A percentile compares a stretch with the other conserved stretches of the same genome.
Evolutionary conservation across 1,284 basidiomycete species (phyloP).

Genomic region (Naganishia sp.): DNA sequence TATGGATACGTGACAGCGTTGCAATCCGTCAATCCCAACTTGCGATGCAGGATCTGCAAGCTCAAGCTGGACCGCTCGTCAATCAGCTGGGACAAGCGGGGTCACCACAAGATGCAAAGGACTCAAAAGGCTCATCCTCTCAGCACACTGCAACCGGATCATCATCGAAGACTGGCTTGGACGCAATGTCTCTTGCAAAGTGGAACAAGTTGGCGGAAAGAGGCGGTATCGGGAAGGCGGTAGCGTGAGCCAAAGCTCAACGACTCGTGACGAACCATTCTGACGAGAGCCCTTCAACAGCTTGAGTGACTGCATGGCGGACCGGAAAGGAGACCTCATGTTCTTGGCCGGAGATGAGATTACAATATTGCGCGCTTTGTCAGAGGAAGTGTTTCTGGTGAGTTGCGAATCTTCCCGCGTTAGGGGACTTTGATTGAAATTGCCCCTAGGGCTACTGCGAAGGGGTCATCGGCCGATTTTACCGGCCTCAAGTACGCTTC

Average conservation of each 20-base stretch:
- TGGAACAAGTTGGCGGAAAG: constrained; percentile 32
- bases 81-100: too few species aligned
- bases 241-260: constrained; percentile 24
- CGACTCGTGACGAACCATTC: too few species aligned
- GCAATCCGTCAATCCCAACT: too few species aligned
- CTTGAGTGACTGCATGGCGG: constrained; percentile 25
- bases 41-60: too few species aligned
- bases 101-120: too few species aligned
- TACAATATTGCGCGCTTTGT: constrained; percentile 24
- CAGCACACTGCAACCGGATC: too few species aligned
- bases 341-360: constrained; percentile 33
- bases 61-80: too few species aligned
- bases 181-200: constrained; percentile 28
- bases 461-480: constrained; percentile 31
- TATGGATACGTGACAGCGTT: too few species aligned
- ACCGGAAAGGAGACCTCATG: constrained; percentile 32
- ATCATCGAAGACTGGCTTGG: constrained; percentile 12
- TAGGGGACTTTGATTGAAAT: too few species aligned
- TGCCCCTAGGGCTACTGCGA: constrained; percentile 25
- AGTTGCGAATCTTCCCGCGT: background rate
- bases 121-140: too few species aligned
- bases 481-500: constrained; percentile 8
- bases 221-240: constrained; percentile 33
- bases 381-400: constrained; percentile 29
- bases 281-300: background rate